Percentiles rank a stretch among this genome's conserved stretches.
These are phyloP conservation scores for Amesomyces nigricolor DNA, from an alignment of 2,329 filamentous ascomycete species.

Conservation along the genomic window DNA sequence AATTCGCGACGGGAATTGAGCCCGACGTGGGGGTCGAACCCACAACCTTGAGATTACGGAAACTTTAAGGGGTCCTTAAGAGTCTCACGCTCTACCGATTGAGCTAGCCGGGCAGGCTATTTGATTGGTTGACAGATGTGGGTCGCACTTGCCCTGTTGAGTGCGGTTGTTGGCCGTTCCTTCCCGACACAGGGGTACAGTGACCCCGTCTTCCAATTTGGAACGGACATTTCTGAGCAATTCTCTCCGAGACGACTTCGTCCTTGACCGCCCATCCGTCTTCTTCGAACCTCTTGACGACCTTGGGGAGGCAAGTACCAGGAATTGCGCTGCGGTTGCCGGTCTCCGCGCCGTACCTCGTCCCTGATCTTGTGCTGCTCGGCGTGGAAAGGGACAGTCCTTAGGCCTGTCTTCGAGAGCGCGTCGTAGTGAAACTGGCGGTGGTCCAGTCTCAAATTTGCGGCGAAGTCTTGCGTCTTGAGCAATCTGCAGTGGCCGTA, in stretches of 20 bases:
- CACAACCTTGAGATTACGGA: constrained; percentile 20
- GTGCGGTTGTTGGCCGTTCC: no score
- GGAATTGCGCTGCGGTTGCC: background rate
- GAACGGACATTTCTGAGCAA: no score
- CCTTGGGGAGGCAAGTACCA: background rate
- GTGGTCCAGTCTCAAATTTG: constrained; percentile 2
- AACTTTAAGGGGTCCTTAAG: constrained; percentile 36
- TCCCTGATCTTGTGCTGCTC: constrained; percentile 10
- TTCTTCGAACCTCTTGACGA: no score
- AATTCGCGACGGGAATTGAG: constrained; percentile 13
- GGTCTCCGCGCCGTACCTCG: background rate
- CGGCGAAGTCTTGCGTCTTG: constrained; percentile 1
- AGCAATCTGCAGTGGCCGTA: constrained; percentile 7
- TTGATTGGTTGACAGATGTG: no score
- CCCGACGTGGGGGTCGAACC: constrained; percentile 21
- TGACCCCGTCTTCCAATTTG: no score
- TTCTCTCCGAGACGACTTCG: no score
- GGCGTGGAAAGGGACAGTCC: constrained; percentile 5
- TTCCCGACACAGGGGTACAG: no score
- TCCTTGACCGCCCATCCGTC: no score
- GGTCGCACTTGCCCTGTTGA: no score
- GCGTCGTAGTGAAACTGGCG: constrained; percentile 16
- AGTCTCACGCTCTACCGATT: constrained; percentile 71
- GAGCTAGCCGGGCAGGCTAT: constrained; percentile 52
- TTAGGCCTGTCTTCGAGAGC: background rate